Percentiles rank a stretch among this genome's conserved stretches.
These are phyloP conservation scores for Phaseolus lunatus DNA, from an alignment of 306 rosid genomes.

Conservation along the genomic window DNA sequence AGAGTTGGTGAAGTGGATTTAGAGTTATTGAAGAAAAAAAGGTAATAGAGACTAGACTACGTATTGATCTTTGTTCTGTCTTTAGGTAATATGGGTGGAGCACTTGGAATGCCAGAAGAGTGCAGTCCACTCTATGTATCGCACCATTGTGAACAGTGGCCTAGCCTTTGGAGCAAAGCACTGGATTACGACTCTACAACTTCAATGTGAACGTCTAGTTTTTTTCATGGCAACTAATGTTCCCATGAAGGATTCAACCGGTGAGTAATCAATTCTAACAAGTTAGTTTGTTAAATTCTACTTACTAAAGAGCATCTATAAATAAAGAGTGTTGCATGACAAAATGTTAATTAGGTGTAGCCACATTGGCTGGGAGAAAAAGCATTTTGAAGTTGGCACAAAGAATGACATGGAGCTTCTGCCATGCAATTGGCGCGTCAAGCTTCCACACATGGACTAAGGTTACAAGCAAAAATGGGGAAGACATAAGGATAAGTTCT, in stretches of 20 bases:
- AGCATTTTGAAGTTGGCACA: slow-evolving; percentile 92
- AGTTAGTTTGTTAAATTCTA: neutral
- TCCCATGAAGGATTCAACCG: slow-evolving; percentile 89
- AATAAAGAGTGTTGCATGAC: neutral
- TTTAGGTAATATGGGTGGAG: slow-evolving; percentile 92
- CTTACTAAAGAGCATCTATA: neutral
- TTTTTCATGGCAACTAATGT: slow-evolving; percentile 96
- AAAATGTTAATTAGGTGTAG: slow-evolving; percentile 64
- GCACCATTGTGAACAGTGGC: slow-evolving; percentile 79
- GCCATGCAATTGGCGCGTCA: slow-evolving; percentile 87
- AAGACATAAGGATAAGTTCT: slow-evolving; percentile 83
- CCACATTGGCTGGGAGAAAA: slow-evolving; percentile 93
- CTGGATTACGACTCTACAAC: slow-evolving; percentile 91
- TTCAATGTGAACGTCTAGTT: slow-evolving; percentile 83
- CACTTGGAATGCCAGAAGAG: slow-evolving; percentile 92
- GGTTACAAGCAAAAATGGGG: slow-evolving; percentile 81
- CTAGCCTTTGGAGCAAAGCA: slow-evolving; percentile 94
- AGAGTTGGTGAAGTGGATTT: neutral
- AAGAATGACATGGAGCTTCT: slow-evolving; percentile 84
- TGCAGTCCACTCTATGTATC: slow-evolving; percentile 75
- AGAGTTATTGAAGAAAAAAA: neutral
- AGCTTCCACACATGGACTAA: slow-evolving; percentile 89
- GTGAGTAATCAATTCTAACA: slow-evolving; percentile 18
- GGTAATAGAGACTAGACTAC: neutral
- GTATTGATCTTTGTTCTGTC: neutral